Percentiles rank a stretch among this genome's conserved stretches.
phyloP scores from a whole-genome alignment of 805 yeast species.

The Yarrowia sp. region DNA sequence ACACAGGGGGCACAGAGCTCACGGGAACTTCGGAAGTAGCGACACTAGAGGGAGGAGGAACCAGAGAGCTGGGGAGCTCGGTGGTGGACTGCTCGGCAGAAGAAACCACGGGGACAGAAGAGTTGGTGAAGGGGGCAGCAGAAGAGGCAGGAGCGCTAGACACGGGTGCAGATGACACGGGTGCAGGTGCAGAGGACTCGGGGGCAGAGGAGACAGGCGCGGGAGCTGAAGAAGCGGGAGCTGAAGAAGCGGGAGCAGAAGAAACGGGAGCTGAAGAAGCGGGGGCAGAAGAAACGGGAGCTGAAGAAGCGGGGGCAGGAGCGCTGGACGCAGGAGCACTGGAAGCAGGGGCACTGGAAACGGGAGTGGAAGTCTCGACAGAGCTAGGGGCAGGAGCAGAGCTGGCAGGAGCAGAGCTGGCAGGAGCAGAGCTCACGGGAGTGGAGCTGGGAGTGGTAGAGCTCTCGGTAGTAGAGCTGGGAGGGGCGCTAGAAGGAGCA shows the following conservation, averaged over 20 bases:
- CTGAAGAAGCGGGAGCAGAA: neutral
- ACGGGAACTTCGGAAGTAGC: too few species aligned
- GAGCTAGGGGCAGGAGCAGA: neutral
- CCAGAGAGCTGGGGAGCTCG: too few species aligned
- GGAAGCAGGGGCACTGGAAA: neutral
- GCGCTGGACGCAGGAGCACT: neutral
- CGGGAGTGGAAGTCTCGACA: neutral
- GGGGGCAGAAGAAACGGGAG: neutral
- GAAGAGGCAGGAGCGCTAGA: neutral
- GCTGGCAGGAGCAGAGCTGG: neutral
- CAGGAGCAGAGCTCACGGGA: neutral
- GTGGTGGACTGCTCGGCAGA: neutral
- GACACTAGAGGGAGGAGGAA: too few species aligned
- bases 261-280: neutral
- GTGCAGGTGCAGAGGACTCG: neutral
- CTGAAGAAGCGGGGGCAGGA: neutral
- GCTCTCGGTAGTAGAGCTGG: neutral
- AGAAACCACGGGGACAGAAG: neutral
- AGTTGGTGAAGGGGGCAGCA: neutral
- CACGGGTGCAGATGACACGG: neutral
- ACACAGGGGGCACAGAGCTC: too few species aligned
- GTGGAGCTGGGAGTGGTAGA: neutral
- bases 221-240: neutral
- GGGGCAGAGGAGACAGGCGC: neutral
- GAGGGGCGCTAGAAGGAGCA: neutral